Base-by-base conservation (phyloP, 164 flowering plant species). In the Piper longum region DNA sequence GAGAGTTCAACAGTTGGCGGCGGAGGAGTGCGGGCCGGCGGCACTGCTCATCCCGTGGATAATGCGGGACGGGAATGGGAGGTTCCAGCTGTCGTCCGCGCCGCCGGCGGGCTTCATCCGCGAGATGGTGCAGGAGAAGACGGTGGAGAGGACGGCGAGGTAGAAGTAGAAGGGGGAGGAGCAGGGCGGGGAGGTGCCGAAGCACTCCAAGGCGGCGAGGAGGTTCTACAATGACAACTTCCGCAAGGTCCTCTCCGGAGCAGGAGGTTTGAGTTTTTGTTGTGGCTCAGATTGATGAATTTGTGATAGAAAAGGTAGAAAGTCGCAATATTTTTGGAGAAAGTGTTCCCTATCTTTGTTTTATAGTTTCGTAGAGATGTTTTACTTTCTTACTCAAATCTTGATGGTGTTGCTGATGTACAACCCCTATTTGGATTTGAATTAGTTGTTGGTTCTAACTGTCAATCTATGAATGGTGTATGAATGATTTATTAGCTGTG, bases 161-260 rank as follows among this genome's bases (percentile, higher is more conserved):
- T 74, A 76, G 76, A 74, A 73, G 73, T 74, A 76, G 66, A 71
- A 76, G 45, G 59, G 45, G 64, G 61, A 57, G 48, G 63, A 13
- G 39, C 12, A 58, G 18, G 51, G 66, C 57, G 57, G 66, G 16
- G 39, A 68, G 3, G 80, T 72, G 74, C 87, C 87, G 3, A 85
- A 80, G 77, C 66, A 77, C 60, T 91, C 96, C 0, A 95, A 95
- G 77, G 97, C 96, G 1, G 91, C 97, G 2, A 73, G 99, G 55
- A 76, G 96, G 76, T 91, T 83, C 66, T 91, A 84, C 67, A 91
- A 91, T 62, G 78, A 87, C 77, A 91, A 83, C 42, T 84, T 91
- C 65, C 72, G 88, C 60, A 95, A 91, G 70, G 96, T 91, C 56
- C 90, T 95, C 16, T 98, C 99, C 26, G 82, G 96, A 54, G 82